Conservation (phyloP, 805 yeast genomes). For the Ogataea methanolica region DNA sequence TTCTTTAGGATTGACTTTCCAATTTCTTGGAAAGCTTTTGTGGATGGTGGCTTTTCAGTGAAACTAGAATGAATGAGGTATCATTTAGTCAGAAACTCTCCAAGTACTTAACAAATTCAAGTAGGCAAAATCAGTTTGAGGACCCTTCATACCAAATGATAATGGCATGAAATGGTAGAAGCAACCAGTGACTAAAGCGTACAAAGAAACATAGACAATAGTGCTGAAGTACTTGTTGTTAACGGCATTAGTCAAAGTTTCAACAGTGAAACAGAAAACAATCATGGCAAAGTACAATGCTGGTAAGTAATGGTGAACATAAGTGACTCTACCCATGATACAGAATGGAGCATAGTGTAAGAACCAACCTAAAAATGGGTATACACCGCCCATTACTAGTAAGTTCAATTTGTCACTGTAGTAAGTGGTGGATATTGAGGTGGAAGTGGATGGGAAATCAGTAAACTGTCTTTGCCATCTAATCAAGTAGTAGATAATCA, state of each 20-base stretch:
- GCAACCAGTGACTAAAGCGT: constrained; percentile 47
- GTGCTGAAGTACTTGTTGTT: constrained; percentile 22
- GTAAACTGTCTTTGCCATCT: constrained; percentile 82
- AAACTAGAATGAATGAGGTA: too few relatives aligned
- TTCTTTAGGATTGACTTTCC: too few relatives aligned
- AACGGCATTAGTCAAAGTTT: constrained; percentile 26
- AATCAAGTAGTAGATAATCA: constrained; percentile 42
- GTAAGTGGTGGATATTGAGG: neutral
- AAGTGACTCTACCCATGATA: constrained; percentile 93
- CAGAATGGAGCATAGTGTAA: constrained; percentile 86
- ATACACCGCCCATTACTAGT: constrained; percentile 60
- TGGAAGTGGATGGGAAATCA: constrained; percentile 46
- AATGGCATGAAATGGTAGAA: constrained; percentile 64
- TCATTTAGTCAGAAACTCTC: constrained; percentile 31
- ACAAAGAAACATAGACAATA: constrained; percentile 40
- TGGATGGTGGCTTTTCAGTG: too few relatives aligned
- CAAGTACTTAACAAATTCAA: constrained; percentile 54
- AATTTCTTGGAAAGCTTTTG: too few relatives aligned
- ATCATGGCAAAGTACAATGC: constrained; percentile 92
- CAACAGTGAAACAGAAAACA: constrained; percentile 60
- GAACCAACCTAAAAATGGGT: constrained; percentile 89
- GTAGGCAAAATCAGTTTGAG: constrained; percentile 40
- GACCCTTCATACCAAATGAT: constrained; percentile 76
- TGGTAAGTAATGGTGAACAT: constrained; percentile 94
- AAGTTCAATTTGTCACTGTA: constrained; percentile 23